Evolutionary conservation across 805 yeast species (phyloP).

Genomic region (Zygosaccharomyces pseudorouxii): DNA sequence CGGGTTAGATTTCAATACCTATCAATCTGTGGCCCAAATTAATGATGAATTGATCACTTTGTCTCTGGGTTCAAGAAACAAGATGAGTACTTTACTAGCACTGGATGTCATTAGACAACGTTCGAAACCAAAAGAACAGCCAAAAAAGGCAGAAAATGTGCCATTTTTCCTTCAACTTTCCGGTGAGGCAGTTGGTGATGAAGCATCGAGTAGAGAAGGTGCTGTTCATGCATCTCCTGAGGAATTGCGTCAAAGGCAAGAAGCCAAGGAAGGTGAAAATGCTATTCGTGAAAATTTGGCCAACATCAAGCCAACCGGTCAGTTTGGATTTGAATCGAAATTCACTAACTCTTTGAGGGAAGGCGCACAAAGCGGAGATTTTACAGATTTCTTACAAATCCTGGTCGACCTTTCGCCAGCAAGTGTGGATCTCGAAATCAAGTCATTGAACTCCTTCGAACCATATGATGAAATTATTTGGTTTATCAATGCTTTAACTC

Average conservation of each 20-base stretch:
- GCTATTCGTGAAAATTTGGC: constrained; percentile 30
- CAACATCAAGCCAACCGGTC: constrained; percentile 27
- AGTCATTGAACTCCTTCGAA: constrained; percentile 62
- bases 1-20: constrained; percentile 33
- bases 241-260: constrained; percentile 13
- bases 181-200: constrained; percentile 67
- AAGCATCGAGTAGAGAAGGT: constrained; percentile 46
- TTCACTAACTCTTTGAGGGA: constrained; percentile 64
- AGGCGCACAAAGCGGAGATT: constrained; percentile 41
- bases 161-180: constrained; percentile 74
- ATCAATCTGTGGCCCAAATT: constrained; percentile 59
- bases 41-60: constrained; percentile 61
- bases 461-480: constrained; percentile 62
- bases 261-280: constrained; percentile 16
- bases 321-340: constrained; percentile 60
- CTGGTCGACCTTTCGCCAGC: constrained; percentile 68
- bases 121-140: constrained; percentile 85
- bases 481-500: constrained; percentile 63
- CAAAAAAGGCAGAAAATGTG: constrained; percentile 74
- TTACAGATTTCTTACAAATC: constrained; percentile 47
- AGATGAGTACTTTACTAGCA: constrained; percentile 72
- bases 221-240: constrained; percentile 24
- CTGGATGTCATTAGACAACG: constrained; percentile 80
- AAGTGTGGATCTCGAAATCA: constrained; percentile 75
- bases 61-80: constrained; percentile 69